Percentiles rank a stretch among this genome's conserved stretches.
Conservation (phyloP, 495 filamentous ascomycete genomes). For the Penicillium fimorum region DNA sequence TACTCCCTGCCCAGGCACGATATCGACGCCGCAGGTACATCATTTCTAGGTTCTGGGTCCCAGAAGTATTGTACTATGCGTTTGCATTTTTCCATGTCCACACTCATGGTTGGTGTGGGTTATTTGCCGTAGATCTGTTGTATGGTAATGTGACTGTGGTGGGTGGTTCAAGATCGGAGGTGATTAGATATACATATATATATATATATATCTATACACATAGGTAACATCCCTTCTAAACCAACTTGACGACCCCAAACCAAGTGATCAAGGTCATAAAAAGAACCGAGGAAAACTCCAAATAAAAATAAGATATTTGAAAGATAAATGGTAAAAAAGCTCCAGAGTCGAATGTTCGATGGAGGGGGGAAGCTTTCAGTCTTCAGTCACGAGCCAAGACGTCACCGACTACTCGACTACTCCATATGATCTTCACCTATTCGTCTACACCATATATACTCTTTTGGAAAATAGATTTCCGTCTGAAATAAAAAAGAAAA, state of each 20-base stretch:
- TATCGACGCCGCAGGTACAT: constrained; percentile 64
- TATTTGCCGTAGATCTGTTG: neutral
- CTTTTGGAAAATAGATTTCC: neutral
- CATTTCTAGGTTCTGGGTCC: constrained; percentile 90
- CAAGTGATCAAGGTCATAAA: neutral
- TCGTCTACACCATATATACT: too few species aligned
- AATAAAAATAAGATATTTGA: neutral
- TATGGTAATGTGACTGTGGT: neutral
- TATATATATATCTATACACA: too few species aligned
- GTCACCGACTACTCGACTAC: neutral
- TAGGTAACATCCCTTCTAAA: neutral
- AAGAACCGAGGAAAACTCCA: too few species aligned
- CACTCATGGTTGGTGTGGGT: constrained; percentile 42
- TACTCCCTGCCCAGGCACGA: constrained; percentile 90
- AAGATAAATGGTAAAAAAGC: neutral
- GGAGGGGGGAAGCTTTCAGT: neutral
- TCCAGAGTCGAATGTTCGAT: neutral
- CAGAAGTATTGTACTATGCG: constrained; percentile 90
- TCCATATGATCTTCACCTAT: too few species aligned
- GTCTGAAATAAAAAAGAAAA: too few species aligned
- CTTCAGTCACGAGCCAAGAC: constrained; percentile 10
- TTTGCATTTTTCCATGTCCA: constrained; percentile 67
- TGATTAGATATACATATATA: neutral
- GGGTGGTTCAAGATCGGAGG: neutral
- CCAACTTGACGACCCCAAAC: neutral